Evolutionary conservation across 306 rosid species (phyloP).

Genomic region (Acacia confusa): DNA sequence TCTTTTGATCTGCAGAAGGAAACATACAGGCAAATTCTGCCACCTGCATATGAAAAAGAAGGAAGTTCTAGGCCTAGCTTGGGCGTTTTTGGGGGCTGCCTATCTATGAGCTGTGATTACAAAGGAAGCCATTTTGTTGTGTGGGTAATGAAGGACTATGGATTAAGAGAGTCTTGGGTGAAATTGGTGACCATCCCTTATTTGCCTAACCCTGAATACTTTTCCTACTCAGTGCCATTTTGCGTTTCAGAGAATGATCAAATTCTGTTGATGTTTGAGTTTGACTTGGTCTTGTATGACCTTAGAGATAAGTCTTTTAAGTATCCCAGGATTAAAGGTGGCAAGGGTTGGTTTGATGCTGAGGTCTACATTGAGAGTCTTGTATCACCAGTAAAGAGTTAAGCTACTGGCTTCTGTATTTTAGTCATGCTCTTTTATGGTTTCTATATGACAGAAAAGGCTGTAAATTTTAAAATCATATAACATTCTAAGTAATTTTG

Average conservation of each 20-base stretch:
- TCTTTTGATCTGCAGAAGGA: constrained; percentile 46
- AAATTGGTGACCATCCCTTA: constrained; percentile 50
- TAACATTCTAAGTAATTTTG: not conserved
- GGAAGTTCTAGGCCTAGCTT: constrained; percentile 44
- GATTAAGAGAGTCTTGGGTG: constrained; percentile 44
- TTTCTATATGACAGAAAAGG: constrained; percentile 29
- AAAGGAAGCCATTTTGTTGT: constrained; percentile 44
- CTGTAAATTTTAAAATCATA: constrained; percentile 14
- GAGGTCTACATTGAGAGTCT: constrained; percentile 51
- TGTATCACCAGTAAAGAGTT: constrained; percentile 44
- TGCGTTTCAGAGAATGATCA: constrained; percentile 45
- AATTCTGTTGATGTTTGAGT: constrained; percentile 52
- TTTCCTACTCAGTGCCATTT: constrained; percentile 47
- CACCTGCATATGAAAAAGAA: constrained; percentile 53
- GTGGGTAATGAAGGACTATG: constrained; percentile 52
- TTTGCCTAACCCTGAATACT: constrained; percentile 51
- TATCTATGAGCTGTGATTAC: constrained; percentile 48
- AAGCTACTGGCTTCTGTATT: not conserved
- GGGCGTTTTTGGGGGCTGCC: constrained; percentile 40
- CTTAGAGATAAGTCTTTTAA: constrained; percentile 38
- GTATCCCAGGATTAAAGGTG: constrained; percentile 49
- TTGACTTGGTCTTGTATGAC: constrained; percentile 49
- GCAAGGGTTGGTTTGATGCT: constrained; percentile 64
- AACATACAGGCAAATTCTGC: constrained; percentile 42
- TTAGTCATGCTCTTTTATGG: not conserved